phyloP scores from a whole-genome alignment of 306 rosid species.

The Citrullus colocynthis region DNA sequence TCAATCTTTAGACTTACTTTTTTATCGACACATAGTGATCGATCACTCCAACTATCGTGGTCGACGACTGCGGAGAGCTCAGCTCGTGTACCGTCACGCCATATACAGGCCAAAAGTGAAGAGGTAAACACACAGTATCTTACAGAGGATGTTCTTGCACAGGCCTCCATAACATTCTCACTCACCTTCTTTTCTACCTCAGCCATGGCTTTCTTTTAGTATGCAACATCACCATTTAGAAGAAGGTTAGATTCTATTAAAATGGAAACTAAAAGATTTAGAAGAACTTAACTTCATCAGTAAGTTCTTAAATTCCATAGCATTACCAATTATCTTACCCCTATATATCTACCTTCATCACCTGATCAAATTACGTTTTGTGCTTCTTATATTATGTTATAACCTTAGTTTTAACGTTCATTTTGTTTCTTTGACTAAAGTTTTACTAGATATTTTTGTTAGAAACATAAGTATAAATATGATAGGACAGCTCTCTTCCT shows the following conservation, averaged over 20 bases:
- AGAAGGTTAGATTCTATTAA: background rate
- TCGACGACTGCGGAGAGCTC: conserved; percentile 24
- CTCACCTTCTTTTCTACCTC: conserved; percentile 58
- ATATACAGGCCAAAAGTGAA: conserved; percentile 65
- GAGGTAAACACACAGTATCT: conserved; percentile 78
- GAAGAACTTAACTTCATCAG: background rate
- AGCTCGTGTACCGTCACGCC: conserved; percentile 30
- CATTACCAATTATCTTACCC: background rate
- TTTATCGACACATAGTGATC: conserved; percentile 41
- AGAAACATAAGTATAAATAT: too few species aligned
- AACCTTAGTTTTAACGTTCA: too few species aligned
- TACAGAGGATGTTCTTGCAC: conserved; percentile 50
- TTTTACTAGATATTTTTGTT: too few species aligned
- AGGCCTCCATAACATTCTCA: conserved; percentile 81
- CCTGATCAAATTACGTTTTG: too few species aligned
- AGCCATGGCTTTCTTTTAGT: conserved; percentile 61
- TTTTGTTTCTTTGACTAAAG: too few species aligned
- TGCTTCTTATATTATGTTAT: too few species aligned
- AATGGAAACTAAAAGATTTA: background rate
- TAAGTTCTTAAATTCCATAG: background rate
- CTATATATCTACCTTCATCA: too few species aligned
- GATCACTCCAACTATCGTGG: conserved; percentile 60
- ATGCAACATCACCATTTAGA: background rate
- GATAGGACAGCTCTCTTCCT: too few species aligned
- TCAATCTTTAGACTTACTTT: conserved; percentile 29